phyloP scores from a whole-genome alignment of 306 rosid species.

The Pyrus bretschneideri region DNA sequence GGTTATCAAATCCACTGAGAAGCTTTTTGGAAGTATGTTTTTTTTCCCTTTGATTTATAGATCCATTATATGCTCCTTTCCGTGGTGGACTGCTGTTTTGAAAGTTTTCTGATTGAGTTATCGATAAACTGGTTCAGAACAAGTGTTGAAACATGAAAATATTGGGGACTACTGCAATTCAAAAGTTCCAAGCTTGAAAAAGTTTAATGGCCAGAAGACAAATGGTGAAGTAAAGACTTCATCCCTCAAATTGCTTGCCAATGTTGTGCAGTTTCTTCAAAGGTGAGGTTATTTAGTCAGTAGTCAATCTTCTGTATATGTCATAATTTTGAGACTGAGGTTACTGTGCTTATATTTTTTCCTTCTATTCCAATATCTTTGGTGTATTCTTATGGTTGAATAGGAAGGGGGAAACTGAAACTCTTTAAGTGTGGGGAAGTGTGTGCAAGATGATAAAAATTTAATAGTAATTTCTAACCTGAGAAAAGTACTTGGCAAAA shows the following conservation, averaged over 20 bases:
- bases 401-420: not conserved
- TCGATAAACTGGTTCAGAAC: constrained; percentile 45
- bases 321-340: not conserved
- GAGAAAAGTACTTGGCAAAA: not conserved
- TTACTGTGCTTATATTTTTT: not conserved
- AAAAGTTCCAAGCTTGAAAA: constrained; percentile 77
- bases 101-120: constrained; percentile 9
- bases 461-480: not conserved
- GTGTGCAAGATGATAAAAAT: not conserved
- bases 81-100: not conserved
- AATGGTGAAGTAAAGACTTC: constrained; percentile 62
- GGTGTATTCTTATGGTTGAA: not conserved
- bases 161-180: constrained; percentile 58
- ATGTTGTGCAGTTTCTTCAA: constrained; percentile 56
- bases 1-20: constrained; percentile 70
- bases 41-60: constrained; percentile 11
- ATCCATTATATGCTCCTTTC: not conserved
- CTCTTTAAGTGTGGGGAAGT: not conserved
- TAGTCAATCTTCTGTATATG: not conserved
- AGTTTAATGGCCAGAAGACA: constrained; percentile 32
- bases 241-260: constrained; percentile 47
- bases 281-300: constrained; percentile 40
- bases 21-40: constrained; percentile 84
- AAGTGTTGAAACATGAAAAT: constrained; percentile 79
- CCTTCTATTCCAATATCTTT: not conserved